These are phyloP conservation scores for Neurospora sp. DNA, from an alignment of 495 filamentous ascomycete species.

Conservation along the genomic window DNA sequence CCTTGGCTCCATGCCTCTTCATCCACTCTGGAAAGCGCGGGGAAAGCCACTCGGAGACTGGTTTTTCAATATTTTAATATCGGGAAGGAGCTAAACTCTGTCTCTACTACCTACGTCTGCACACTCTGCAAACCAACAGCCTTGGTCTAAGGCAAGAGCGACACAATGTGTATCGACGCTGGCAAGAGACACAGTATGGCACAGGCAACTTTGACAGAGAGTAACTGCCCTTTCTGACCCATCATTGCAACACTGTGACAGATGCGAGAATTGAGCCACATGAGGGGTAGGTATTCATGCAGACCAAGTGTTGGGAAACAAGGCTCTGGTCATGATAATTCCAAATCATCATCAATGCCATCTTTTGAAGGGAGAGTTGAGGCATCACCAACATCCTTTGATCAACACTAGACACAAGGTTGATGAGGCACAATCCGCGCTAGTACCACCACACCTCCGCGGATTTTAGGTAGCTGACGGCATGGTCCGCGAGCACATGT, in stretches of 20 bases:
- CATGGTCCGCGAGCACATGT: neutral
- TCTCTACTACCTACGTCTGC: neutral
- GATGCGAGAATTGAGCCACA: neutral
- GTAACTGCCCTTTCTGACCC: neutral
- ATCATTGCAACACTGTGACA: neutral
- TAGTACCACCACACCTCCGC: neutral
- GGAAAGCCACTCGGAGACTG: neutral
- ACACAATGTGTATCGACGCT: neutral
- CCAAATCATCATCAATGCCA: neutral
- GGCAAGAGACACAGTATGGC: neutral
- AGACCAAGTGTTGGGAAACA: neutral
- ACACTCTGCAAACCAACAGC: neutral
- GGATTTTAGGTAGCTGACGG: neutral
- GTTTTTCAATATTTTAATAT: neutral
- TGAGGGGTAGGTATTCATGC: neutral
- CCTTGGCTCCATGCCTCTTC: neutral
- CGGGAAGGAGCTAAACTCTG: neutral
- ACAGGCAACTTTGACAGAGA: neutral
- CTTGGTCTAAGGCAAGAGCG: neutral
- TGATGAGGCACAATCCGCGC: neutral
- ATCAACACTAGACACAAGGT: neutral
- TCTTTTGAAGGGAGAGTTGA: neutral
- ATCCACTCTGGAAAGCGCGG: neutral
- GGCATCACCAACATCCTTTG: neutral
- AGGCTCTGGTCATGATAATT: neutral